Percentiles rank a stretch among this genome's conserved stretches.
These are phyloP conservation scores for Sarocladium oryzae DNA, from an alignment of 2,329 filamentous ascomycete genomes.

Conservation along the genomic window DNA sequence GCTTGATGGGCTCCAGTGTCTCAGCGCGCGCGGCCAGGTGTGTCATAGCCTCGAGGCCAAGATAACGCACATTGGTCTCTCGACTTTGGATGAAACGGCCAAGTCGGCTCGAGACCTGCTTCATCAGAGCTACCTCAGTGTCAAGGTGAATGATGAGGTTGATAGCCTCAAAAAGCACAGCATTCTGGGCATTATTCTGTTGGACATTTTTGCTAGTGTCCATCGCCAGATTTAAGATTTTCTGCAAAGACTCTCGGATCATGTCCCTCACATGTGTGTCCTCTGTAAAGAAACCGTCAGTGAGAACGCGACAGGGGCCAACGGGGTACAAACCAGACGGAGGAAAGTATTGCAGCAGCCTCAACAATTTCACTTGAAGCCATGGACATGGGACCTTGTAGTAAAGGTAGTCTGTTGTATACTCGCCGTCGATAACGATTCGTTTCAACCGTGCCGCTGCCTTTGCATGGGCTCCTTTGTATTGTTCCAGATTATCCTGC, in stretches of 20 bases:
- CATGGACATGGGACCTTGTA: conserved; percentile 99
- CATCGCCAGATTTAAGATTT: conserved; percentile 84
- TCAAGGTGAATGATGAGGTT: conserved; percentile 97
- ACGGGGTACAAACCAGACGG: conserved; percentile 62
- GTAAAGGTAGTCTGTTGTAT: conserved; percentile 87
- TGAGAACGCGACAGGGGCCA: background rate
- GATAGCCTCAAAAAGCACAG: conserved; percentile 95
- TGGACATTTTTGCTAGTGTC: conserved; percentile 97
- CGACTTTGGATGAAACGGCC: conserved; percentile 95
- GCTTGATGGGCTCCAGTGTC: conserved; percentile 94
- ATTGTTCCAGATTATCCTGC: conserved; percentile 90
- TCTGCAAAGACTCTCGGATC: conserved; percentile 85
- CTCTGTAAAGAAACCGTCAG: conserved; percentile 45
- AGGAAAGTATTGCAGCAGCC: conserved; percentile 90
- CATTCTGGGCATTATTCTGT: conserved; percentile 98
- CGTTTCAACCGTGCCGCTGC: conserved; percentile 84
- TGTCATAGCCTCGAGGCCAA: conserved; percentile 95
- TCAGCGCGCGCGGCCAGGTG: conserved; percentile 91
- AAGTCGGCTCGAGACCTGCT: conserved; percentile 84
- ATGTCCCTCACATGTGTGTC: conserved; percentile 87
- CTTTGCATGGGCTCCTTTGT: conserved; percentile 91
- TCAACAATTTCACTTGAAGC: conserved; percentile 92
- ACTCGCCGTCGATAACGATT: conserved; percentile 85
- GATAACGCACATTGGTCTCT: conserved; percentile 94
- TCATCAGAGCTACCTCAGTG: conserved; percentile 89